These are phyloP conservation scores for Isoetes taiwanensis DNA, from an alignment of 75 land plant species.

Conservation along the genomic window DNA sequence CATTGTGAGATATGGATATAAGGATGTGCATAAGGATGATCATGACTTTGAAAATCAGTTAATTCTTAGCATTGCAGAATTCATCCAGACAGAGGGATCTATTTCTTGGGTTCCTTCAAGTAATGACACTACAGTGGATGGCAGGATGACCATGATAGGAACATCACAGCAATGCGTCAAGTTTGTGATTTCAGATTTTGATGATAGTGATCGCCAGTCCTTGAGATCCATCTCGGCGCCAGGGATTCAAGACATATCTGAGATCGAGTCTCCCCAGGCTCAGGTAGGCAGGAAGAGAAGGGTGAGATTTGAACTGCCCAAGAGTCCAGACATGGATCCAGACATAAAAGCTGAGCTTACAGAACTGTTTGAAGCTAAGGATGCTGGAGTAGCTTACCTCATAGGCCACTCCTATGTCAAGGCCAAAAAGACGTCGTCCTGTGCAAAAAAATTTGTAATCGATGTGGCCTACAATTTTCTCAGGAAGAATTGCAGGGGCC, in stretches of 20 bases:
- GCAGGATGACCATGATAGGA: constrained; percentile 19
- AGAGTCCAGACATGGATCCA: constrained; percentile 12
- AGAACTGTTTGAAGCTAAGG: constrained; percentile 31
- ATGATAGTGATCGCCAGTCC: constrained; percentile 4
- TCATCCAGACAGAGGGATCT: constrained; percentile 18
- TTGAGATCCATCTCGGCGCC: constrained; percentile 47
- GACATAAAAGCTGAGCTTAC: constrained; percentile 22
- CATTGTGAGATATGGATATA: constrained; percentile 56
- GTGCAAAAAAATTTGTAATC: constrained; percentile 28
- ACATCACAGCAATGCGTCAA: constrained; percentile 1
- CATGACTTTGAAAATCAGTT: constrained; percentile 50
- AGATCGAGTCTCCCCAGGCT: constrained; percentile 32
- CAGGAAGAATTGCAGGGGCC: constrained; percentile 33
- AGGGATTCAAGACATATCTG: constrained; percentile 37
- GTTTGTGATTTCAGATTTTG: background rate
- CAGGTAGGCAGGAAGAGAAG: constrained; percentile 17
- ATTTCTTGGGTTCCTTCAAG: background rate
- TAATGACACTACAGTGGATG: constrained; percentile 9
- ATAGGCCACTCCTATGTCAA: constrained; percentile 35
- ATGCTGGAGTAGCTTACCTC: constrained; percentile 43
- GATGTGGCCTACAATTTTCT: constrained; percentile 34
- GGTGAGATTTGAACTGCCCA: constrained; percentile 35
- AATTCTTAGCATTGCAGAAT: constrained; percentile 44
- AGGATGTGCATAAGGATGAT: constrained; percentile 43
- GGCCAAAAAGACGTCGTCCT: constrained; percentile 30